Base-by-base conservation (phyloP, 2,329 filamentous ascomycete species). In the Diplodia sapinea region DNA sequence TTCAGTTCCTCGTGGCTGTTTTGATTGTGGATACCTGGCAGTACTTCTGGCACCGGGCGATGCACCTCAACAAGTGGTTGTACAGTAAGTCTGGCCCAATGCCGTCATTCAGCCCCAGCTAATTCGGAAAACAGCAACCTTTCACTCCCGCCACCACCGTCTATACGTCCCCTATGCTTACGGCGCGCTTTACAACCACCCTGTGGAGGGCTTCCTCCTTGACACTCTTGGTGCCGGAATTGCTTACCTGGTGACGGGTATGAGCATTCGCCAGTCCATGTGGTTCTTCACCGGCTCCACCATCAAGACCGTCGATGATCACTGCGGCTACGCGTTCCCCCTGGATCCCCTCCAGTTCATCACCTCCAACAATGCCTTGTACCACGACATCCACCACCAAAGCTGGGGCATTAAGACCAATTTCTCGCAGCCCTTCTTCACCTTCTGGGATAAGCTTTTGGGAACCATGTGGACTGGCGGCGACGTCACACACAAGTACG, bases 401-500 rank as follows among this genome's bases (percentile, higher is more conserved):
- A 96, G 92, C 80, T 98, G 94, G 94, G 95, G 95, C 68, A 97
- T 99, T 85, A 99, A 98, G 86, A 91, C 90, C 71, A 96, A 96
- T 81, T 96, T 93, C 79, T 91, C 89, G 5, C 92, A 96, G 79
- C 92, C 92, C 3, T 96, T 94, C 82, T 97, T 98, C 81, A 97
- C 91, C 57, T 93, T 97, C 81, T 98, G 95, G 93, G 95, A 99
- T 78, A 85, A 87, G 56, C 76, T 93, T 33, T 83, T 97, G 26
- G 89, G 89, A 63, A 99, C 95, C 29, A 91, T 88, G 79, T 97
- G 93, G 89, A 88, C 86, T 69, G 92, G 92, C 61, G 88, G 83
- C 71, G 88, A 87, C 74, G 86, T 86, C 43, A 83, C 80, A 70
- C 82, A 83, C 43, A 83, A 86, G 64, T 89, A 89, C 70, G 86